phyloP scores from a whole-genome alignment of 768 basidiomycete species.

The Mycena floridula region DNA sequence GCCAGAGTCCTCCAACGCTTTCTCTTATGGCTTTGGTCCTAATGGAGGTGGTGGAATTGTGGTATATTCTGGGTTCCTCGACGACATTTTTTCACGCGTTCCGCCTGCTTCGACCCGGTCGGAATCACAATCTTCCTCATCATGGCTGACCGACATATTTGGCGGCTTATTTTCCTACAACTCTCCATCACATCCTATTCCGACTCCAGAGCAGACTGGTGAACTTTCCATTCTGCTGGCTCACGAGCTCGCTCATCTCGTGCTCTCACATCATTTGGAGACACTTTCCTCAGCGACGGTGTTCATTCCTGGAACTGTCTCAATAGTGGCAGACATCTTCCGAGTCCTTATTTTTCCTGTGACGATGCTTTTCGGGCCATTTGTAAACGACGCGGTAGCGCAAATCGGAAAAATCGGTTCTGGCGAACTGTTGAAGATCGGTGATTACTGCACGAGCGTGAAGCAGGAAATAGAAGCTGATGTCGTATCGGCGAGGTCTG shows the following conservation, averaged over 20 bases:
- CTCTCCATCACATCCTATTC: constrained; percentile 36
- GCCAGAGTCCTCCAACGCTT: constrained; percentile 81
- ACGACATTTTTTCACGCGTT: constrained; percentile 65
- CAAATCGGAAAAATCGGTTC: constrained; percentile 73
- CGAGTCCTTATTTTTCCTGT: constrained; percentile 81
- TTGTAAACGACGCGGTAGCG: constrained; percentile 90
- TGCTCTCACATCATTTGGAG: constrained; percentile 89
- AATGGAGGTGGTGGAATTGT: constrained; percentile 91
- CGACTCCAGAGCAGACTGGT: constrained; percentile 77
- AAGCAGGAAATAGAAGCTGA: constrained; percentile 93
- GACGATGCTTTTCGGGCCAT: constrained; percentile 90
- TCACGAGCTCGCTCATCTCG: constrained; percentile 89
- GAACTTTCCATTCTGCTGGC: constrained; percentile 88
- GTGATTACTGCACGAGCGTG: constrained; percentile 71
- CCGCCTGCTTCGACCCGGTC: constrained; percentile 19
- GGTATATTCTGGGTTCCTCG: constrained; percentile 89
- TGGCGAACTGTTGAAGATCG: constrained; percentile 65
- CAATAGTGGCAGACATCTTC: constrained; percentile 69
- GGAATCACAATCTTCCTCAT: constrained; percentile 17
- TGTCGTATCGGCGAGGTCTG: constrained; percentile 75
- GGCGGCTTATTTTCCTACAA: constrained; percentile 34
- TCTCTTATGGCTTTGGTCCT: constrained; percentile 93
- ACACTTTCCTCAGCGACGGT: constrained; percentile 82
- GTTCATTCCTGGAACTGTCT: constrained; percentile 73
- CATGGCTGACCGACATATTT: constrained; percentile 46